Percentiles rank a stretch among this genome's conserved stretches.
Evolutionary conservation across 2,329 filamentous ascomycete genomes (phyloP).

Genomic region (Hymenoscyphus occultus): DNA sequence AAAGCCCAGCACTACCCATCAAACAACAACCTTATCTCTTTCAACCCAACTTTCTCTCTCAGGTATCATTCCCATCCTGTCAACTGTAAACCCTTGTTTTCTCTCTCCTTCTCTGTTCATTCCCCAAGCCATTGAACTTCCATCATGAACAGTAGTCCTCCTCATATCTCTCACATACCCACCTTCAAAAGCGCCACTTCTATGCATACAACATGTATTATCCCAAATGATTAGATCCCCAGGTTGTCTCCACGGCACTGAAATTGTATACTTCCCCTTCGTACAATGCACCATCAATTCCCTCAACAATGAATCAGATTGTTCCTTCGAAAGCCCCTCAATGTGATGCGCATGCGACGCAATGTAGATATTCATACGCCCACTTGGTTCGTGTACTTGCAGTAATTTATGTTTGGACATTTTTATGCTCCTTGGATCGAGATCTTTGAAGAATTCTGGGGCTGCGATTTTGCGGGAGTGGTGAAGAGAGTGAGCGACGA

Average conservation of each 20-base stretch:
- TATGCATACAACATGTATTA: constrained; percentile 55
- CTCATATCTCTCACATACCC: constrained; percentile 52
- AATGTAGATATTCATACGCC: constrained; percentile 52
- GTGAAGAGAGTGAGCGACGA: constrained; percentile 49
- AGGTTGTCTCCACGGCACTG: constrained; percentile 46
- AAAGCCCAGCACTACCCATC: neutral
- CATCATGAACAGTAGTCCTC: constrained; percentile 54
- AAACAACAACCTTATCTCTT: neutral
- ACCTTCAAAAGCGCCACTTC: constrained; percentile 49
- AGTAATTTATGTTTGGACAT: constrained; percentile 45
- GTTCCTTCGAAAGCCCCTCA: constrained; percentile 40
- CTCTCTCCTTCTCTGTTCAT: constrained; percentile 38
- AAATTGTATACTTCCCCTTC: constrained; percentile 46
- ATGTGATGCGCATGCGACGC: constrained; percentile 53
- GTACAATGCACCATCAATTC: constrained; percentile 47
- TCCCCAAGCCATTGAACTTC: constrained; percentile 42
- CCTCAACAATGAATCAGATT: constrained; percentile 38
- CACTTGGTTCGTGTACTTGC: constrained; percentile 50
- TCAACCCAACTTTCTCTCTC: neutral
- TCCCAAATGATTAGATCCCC: constrained; percentile 58
- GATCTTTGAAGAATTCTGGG: constrained; percentile 45
- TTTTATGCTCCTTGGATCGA: constrained; percentile 37
- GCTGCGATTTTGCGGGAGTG: constrained; percentile 52
- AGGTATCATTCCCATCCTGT: neutral
- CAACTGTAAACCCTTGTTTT: constrained; percentile 30